Evolutionary conservation across 169 alveolate species (phyloP).

Genomic region (Babesia bovis): DNA sequence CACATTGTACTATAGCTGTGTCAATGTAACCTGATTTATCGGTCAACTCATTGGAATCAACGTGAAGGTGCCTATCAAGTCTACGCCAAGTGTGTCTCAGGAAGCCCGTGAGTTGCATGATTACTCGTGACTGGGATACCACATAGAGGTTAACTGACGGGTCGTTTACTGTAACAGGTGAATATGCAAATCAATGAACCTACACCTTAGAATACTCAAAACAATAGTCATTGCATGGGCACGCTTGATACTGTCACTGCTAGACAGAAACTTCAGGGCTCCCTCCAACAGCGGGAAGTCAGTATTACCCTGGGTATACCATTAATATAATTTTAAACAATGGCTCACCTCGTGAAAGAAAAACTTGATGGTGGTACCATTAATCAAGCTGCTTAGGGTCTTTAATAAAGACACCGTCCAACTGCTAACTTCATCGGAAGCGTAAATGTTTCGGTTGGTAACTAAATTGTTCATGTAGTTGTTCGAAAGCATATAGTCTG

Average conservation of each 20-base stretch:
- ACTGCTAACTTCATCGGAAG: conserved; percentile 65
- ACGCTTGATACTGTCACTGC: conserved; percentile 64
- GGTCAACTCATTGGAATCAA: too few relatives aligned
- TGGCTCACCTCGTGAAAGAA: conserved; percentile 48
- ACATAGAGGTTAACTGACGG: conserved; percentile 50
- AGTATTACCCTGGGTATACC: conserved; percentile 25
- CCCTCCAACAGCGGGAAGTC: conserved; percentile 60
- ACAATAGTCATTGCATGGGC: conserved; percentile 62
- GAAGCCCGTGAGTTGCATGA: conserved; percentile 38
- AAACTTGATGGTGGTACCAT: conserved; percentile 62
- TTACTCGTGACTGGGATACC: conserved; percentile 29
- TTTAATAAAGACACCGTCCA: conserved; percentile 67
- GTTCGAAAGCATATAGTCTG: conserved; percentile 61
- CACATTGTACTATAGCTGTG: conserved; percentile 27
- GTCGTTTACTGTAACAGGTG: conserved; percentile 52
- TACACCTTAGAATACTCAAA: conserved; percentile 50
- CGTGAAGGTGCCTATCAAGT: conserved; percentile 32
- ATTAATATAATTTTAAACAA: neutral
- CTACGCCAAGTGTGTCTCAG: conserved; percentile 55
- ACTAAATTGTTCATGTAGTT: conserved; percentile 57
- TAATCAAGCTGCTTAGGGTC: conserved; percentile 43
- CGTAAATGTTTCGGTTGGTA: conserved; percentile 41
- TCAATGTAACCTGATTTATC: too few relatives aligned
- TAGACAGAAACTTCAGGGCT: conserved; percentile 38
- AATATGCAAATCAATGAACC: neutral